Evolutionary conservation across 169 alveolate species (phyloP), one percentile per base, ranked within the genome.

Genomic region (Plasmodium falciparum): DNA sequence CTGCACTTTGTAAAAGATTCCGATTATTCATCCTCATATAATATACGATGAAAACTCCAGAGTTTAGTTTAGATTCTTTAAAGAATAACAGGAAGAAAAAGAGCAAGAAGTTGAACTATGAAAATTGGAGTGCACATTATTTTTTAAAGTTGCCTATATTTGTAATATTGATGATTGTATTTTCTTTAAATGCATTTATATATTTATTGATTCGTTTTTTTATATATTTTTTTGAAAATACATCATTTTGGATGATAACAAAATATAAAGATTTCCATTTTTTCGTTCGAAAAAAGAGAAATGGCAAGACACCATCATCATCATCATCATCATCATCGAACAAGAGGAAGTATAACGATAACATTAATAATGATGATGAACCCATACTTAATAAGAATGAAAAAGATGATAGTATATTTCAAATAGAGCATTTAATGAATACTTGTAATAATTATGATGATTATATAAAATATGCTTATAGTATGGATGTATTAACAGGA

Each of bases 41-140:
- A 52, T 47, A 65, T 50, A 74, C 59, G 71, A 85, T 85, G 92
- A 85, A 85, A 72, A 85, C 88, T 24, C 92, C 92, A 5, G 92
- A 85, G 61, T 85, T 85, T 63, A 71, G 92, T 33, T 49, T 85
- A 85, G 92, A 85, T 24, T 85, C 92, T 7, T 73, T 85, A 26
- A 85, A 71, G 43, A 85, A 59, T 15, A 26, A 58, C 24, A 72
- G 58, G 54, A 85, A 85, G 61, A 85, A 63, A n/a, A 85, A 63
- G 17, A 85, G 62, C 20, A 85, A 59, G 3, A 45, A 71, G 17
- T 71, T 72, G 39, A 63, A 22, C 22, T 85, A 59, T 13, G 92
- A 85, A 49, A 70, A 85, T 13, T 43, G 70, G 3, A 85, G 75
- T 52, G 73, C 83, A 7, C 92, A 85, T 52, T 72, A 85, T 52